Percentiles rank a stretch among this genome's conserved stretches.
Conservation (phyloP, 2,329 filamentous ascomycete species). For the Diaporthe sp. region DNA sequence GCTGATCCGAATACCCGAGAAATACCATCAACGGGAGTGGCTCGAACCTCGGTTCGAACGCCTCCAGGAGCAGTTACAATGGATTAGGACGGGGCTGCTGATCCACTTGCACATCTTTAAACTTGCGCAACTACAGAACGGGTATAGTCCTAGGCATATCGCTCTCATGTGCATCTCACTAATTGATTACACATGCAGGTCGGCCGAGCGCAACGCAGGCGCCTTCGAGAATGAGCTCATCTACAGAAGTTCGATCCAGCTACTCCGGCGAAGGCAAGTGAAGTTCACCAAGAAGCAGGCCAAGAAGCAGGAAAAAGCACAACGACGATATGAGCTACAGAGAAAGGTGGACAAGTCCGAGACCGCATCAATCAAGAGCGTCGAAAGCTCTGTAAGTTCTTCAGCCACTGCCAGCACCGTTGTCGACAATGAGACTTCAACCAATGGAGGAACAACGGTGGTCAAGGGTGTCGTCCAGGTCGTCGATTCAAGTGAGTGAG, state of each 20-base stretch:
- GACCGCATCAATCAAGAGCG: background rate
- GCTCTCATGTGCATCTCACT: background rate
- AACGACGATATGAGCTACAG: background rate
- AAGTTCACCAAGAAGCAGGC: background rate
- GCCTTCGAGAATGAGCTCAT: slow-evolving; percentile 23
- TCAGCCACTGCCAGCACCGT: background rate
- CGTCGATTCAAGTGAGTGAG: background rate
- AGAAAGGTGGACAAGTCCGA: background rate
- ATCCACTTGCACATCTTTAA: slow-evolving; percentile 24
- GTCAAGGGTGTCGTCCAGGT: background rate
- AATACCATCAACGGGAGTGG: background rate
- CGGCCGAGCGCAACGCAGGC: background rate
- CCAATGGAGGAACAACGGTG: background rate
- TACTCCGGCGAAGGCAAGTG: background rate
- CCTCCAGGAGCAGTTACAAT: slow-evolving; percentile 24
- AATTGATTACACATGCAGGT: background rate
- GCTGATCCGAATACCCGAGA: background rate
- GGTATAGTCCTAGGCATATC: background rate
- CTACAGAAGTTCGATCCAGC: background rate
- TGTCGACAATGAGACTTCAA: background rate
- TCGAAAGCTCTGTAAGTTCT: background rate
- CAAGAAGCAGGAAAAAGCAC: slow-evolving; percentile 1
- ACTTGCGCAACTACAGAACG: background rate
- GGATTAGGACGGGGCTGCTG: slow-evolving; percentile 15
- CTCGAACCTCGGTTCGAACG: background rate